Base-by-base conservation (phyloP, 352 stramenopile species). In the Phytophthora hybrid region DNA sequence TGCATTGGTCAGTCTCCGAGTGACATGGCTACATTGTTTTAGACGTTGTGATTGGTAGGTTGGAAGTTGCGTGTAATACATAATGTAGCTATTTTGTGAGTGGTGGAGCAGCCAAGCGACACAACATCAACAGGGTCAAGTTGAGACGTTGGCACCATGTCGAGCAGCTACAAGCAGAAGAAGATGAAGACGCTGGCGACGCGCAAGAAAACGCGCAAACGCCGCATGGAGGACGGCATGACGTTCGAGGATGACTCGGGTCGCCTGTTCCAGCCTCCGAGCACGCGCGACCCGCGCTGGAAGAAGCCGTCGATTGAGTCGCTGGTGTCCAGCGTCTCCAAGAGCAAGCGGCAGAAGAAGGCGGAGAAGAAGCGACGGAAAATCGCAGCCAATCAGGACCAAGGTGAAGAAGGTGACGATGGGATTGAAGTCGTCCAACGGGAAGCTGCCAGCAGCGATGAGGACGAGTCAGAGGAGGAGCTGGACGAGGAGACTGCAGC, bases 81-180 rank as follows among this genome's bases (percentile, higher is more conserved):
- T 26, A 62, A 53, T 72, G 47, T 71, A 75, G 34, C 60, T 39
- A 70, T 72, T 75, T 54, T 61, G 2, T 63, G 31, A 26, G 31
- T 73, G 70, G 64, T 70, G 52, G 55, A 59, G 60, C 52, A 44
- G 41, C 49, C 46, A 76, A 63, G 52, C 51, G 54, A 59, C 63
- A 71, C 32, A 59, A 63, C 32, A 23, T 65, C 29, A 61, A 63
- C 46, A 59, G 37, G 39, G 37, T 65, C 41, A 56, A 55, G 16
- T 52, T n/a, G 26, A 11, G 4, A 41, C 44, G 16, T 8, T 53
- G 61, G 21, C 49, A 69, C 5, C 62, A 94, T 94, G 87, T 92
- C 85, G 68, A 94, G 87, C 78, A 92, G 83, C 82, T 94, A 85
- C 75, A 92, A 92, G 82, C 87, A 94, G 75, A 94, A 94, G 73